Conservation (phyloP, 2,329 filamentous ascomycete genomes). For the Pseudocercospora musae region DNA sequence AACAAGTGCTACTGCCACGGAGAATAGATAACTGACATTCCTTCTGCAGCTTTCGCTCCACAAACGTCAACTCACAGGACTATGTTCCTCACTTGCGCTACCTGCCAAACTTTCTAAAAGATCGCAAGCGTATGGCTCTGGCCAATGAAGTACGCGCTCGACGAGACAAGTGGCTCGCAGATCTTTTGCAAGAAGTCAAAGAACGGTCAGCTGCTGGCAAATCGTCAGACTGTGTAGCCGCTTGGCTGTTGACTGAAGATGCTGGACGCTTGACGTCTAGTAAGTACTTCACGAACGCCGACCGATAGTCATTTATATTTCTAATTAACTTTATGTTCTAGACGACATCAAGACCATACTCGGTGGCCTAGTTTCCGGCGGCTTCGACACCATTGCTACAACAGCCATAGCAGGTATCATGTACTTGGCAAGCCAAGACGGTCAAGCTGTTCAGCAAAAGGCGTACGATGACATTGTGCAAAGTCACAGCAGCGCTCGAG, state of each 20-base stretch:
- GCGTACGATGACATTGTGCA: not conserved
- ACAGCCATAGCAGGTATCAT: conserved; percentile 3
- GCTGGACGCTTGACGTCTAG: not conserved
- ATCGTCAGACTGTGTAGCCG: conserved; percentile 1
- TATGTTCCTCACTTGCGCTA: conserved; percentile 2
- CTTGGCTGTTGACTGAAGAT: not conserved
- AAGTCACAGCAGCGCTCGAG: not conserved
- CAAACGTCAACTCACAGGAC: conserved; percentile 3
- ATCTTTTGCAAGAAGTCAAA: not conserved
- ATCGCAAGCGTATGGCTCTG: not conserved
- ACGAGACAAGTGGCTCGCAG: conserved; percentile 1
- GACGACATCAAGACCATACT: conserved; percentile 1
- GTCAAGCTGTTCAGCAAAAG: not conserved
- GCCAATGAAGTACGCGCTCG: not conserved
- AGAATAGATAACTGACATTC: not conserved
- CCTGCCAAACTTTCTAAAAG: not conserved
- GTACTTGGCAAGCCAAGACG: conserved; percentile 1
- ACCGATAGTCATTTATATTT: not conserved
- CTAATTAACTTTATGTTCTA: not conserved
- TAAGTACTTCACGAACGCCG: not conserved
- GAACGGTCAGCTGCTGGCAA: not conserved
- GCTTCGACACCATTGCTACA: conserved; percentile 4
- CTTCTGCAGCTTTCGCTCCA: not conserved
- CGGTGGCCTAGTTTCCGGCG: conserved; percentile 5
- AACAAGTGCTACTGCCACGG: not conserved